These are phyloP conservation scores for Salvia miltiorrhiza DNA, from an alignment of 257 asterid species.

Conservation along the genomic window DNA sequence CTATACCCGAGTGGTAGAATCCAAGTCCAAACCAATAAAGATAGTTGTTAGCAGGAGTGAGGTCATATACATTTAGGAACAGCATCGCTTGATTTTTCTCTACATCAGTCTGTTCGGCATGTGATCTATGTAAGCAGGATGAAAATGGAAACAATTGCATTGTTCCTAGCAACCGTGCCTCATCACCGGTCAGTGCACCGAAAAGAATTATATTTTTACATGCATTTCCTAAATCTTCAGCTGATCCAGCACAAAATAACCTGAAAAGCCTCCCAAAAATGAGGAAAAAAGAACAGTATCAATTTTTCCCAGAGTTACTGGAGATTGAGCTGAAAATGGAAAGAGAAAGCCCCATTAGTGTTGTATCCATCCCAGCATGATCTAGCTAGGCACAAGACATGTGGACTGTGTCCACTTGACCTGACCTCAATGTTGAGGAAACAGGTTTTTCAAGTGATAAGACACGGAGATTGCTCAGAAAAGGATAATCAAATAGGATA, in stretches of 20 bases:
- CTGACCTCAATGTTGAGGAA: too few relatives aligned
- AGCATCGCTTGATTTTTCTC: conserved; percentile 46
- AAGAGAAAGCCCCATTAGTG: background rate
- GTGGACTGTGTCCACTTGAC: too few relatives aligned
- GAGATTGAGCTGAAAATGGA: background rate
- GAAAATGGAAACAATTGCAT: conserved; percentile 65
- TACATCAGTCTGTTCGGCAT: conserved; percentile 33
- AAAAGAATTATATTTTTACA: background rate
- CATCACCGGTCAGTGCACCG: conserved; percentile 25
- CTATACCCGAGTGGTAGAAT: conserved; percentile 79
- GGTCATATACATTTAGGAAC: conserved; percentile 80
- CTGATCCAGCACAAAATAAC: conserved; percentile 13
- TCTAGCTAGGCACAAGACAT: too few relatives aligned
- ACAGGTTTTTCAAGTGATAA: too few relatives aligned
- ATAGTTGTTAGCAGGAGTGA: conserved; percentile 71
- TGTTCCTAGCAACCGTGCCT: conserved; percentile 21
- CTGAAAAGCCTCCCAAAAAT: conserved; percentile 11
- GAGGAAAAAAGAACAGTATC: background rate
- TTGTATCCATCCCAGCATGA: too few relatives aligned
- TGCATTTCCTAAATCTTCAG: background rate
- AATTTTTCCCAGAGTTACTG: background rate
- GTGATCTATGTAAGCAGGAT: conserved; percentile 43
- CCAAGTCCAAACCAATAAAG: conserved; percentile 86
- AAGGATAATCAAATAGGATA: background rate
- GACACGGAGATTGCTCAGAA: background rate